Conservation (phyloP, 2,329 filamentous ascomycete genomes). For the Botrytis cinerea region DNA sequence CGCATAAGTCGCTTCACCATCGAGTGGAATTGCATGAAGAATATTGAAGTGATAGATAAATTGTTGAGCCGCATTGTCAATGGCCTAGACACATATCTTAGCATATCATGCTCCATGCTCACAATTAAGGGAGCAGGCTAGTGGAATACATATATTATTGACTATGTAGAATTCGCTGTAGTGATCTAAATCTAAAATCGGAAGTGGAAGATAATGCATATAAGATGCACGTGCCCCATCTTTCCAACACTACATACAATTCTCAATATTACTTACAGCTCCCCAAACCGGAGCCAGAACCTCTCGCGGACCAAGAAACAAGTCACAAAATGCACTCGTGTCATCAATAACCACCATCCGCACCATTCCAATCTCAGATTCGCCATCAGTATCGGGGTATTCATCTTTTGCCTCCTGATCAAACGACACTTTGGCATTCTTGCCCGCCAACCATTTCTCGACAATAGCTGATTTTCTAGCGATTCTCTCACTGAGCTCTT, state of each 20-base stretch:
- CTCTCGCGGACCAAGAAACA: conserved; percentile 12
- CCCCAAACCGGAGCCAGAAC: conserved; percentile 12
- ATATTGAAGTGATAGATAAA: conserved; percentile 18
- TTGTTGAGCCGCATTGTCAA: conserved; percentile 13
- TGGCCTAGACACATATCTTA: neutral
- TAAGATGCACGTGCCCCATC: too few species aligned
- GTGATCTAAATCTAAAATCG: too few species aligned
- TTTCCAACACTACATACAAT: too few species aligned
- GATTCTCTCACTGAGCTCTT: conserved; percentile 18
- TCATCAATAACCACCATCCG: conserved; percentile 5
- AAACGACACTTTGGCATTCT: conserved; percentile 9
- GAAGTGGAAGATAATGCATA: too few species aligned
- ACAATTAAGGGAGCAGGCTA: too few species aligned
- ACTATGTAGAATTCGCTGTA: too few species aligned
- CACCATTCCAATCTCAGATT: neutral
- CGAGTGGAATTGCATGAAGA: conserved; percentile 11
- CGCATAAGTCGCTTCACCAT: conserved; percentile 9
- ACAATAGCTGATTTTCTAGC: conserved; percentile 2
- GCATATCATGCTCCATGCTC: neutral
- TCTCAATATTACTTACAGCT: conserved; percentile 5
- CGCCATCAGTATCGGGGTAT: neutral
- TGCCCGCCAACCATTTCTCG: conserved; percentile 1
- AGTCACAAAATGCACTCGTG: conserved; percentile 8
- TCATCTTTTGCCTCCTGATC: conserved; percentile 6
- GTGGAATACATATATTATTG: too few species aligned